phyloP scores from a whole-genome alignment of 345 rosid species.

The Clarkia xantiana region DNA sequence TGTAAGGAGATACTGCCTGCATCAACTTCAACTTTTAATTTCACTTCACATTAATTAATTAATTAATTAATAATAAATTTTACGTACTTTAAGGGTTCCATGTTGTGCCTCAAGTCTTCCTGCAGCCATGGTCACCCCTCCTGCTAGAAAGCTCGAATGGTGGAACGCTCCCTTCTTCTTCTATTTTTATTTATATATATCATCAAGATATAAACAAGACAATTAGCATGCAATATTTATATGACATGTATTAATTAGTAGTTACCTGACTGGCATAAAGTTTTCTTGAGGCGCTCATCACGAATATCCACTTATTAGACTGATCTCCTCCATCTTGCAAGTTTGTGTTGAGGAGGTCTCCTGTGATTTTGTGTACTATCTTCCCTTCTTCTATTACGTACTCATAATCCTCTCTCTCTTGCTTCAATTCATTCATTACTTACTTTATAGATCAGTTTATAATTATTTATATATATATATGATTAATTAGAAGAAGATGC shows the following conservation, averaged over 20 bases:
- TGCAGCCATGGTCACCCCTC: constrained; percentile 81
- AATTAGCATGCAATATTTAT: no score
- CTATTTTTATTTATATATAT: no score
- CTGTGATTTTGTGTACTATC: constrained; percentile 41
- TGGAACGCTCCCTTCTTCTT: constrained; percentile 86
- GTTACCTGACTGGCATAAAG: constrained; percentile 62
- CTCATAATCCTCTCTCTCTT: constrained; percentile 73
- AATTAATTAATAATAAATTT: background rate
- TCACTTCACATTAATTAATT: background rate
- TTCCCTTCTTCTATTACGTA: constrained; percentile 42
- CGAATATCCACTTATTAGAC: constrained; percentile 72
- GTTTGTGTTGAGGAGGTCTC: constrained; percentile 38
- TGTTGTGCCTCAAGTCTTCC: constrained; percentile 55
- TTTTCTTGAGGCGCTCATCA: constrained; percentile 61
- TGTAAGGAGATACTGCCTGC: constrained; percentile 73
- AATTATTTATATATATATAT: background rate
- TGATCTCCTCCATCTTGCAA: constrained; percentile 28
- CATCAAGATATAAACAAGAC: no score
- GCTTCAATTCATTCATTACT: no score
- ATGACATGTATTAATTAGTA: no score
- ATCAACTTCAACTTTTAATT: background rate
- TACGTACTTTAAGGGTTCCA: constrained; percentile 59
- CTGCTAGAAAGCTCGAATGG: constrained; percentile 91
- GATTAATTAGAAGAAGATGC: background rate
- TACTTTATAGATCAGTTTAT: no score